Conservation (phyloP, 495 filamentous ascomycete genomes). For the Choiromyces venosus region DNA sequence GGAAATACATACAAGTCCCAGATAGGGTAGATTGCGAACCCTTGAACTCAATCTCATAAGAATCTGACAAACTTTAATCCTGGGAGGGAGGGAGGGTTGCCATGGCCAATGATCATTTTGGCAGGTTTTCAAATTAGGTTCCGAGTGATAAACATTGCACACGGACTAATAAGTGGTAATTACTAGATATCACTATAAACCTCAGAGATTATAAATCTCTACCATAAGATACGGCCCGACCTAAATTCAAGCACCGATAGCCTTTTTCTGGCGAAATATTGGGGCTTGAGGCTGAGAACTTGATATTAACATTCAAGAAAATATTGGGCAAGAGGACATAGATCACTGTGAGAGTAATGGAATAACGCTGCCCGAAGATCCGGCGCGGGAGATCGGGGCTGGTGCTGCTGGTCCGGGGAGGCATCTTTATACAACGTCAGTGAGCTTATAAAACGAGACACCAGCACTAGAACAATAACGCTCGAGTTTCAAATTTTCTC, state of each 20-base stretch:
- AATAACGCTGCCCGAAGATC: background rate
- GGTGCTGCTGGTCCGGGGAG: background rate
- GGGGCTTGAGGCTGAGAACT: background rate
- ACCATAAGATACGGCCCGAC: background rate
- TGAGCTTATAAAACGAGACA: background rate
- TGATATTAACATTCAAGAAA: background rate
- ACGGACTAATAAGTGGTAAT: background rate
- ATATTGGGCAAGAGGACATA: background rate
- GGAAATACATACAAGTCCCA: too few species aligned
- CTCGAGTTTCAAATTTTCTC: background rate
- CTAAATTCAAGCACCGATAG: background rate
- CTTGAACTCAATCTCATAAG: too few species aligned
- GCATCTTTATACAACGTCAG: background rate
- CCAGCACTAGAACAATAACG: background rate
- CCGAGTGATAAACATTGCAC: background rate
- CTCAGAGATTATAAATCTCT: background rate
- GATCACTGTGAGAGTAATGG: background rate
- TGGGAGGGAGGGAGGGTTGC: background rate
- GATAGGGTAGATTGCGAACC: too few species aligned
- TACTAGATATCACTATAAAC: background rate
- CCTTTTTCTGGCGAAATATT: background rate
- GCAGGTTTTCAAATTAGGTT: background rate
- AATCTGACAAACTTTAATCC: too few species aligned
- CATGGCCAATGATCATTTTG: background rate
- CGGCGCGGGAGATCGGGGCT: background rate